Conservation (phyloP, 208 protist genomes). For the Baffinella frigidus region DNA sequence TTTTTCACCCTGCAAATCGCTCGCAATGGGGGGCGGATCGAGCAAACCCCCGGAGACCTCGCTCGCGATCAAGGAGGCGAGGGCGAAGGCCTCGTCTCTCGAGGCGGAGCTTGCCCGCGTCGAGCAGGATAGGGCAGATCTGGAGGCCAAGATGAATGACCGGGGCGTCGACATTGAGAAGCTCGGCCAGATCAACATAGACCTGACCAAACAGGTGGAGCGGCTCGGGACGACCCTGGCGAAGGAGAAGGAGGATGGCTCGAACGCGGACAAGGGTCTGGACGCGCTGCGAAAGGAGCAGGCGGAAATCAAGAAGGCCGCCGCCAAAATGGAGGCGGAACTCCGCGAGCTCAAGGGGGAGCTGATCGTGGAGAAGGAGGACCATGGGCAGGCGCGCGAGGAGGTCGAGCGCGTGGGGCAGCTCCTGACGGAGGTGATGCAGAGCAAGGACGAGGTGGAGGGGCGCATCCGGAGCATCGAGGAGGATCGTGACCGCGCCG, state of each 20-base stretch:
- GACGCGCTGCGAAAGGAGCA: neutral
- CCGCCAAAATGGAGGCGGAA: neutral
- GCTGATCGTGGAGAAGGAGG: slow-evolving; percentile 22
- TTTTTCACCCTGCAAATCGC: too few relatives aligned
- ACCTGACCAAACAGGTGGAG: neutral
- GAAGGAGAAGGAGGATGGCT: neutral
- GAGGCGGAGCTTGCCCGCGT: too few relatives aligned
- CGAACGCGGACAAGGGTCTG: slow-evolving; percentile 8
- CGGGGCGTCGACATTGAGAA: slow-evolving; percentile 31
- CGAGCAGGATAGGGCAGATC: too few relatives aligned
- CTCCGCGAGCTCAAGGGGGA: neutral
- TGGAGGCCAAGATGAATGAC: too few relatives aligned
- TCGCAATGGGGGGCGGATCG: too few relatives aligned
- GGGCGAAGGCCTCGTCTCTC: too few relatives aligned
- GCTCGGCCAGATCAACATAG: slow-evolving; percentile 2
- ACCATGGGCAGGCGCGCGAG: neutral
- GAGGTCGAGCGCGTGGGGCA: slow-evolving; percentile 1
- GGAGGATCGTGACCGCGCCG: neutral
- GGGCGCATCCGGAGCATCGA: neutral
- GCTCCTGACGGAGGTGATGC: neutral
- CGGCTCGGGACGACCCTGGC: neutral
- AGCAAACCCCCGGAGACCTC: too few relatives aligned
- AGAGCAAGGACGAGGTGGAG: slow-evolving; percentile 28
- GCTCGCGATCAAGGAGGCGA: too few relatives aligned
- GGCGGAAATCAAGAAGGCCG: neutral